Percentiles rank a stretch among this genome's conserved stretches.
Evolutionary conservation across 805 yeast genomes (phyloP).

Genomic region (Zygosaccharomyces siamensis): DNA sequence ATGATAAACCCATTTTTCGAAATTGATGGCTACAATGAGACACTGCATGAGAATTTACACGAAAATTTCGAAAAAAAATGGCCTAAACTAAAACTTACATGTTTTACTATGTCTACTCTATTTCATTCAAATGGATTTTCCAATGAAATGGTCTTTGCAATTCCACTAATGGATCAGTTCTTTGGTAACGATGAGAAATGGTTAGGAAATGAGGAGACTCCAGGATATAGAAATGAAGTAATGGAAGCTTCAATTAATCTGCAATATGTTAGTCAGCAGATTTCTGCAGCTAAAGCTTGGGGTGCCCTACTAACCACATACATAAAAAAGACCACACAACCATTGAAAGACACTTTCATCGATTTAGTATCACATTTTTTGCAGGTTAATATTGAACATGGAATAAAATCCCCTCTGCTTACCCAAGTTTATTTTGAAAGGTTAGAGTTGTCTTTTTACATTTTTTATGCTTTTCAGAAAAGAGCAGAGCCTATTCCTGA

Average conservation of each 20-base stretch:
- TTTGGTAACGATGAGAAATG: constrained; percentile 45
- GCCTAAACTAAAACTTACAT: constrained; percentile 44
- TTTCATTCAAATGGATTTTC: constrained; percentile 48
- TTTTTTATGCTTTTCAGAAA: constrained; percentile 28
- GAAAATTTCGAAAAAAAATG: constrained; percentile 45
- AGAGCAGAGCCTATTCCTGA: constrained; percentile 22
- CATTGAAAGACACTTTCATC: constrained; percentile 35
- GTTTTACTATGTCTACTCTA: constrained; percentile 48
- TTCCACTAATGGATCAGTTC: constrained; percentile 57
- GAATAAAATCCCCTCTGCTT: constrained; percentile 45
- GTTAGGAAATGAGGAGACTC: constrained; percentile 30
- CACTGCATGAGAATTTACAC: constrained; percentile 44
- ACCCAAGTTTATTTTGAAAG: constrained; percentile 54
- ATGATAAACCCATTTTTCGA: constrained; percentile 37
- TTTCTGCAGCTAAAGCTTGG: constrained; percentile 66
- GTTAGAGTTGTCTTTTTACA: constrained; percentile 60
- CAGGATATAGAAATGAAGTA: constrained; percentile 46
- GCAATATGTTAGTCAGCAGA: constrained; percentile 62
- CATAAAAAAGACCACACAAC: constrained; percentile 40
- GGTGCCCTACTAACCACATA: constrained; percentile 71
- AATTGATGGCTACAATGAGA: constrained; percentile 44
- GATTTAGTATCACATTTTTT: constrained; percentile 48
- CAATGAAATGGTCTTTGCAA: constrained; percentile 49
- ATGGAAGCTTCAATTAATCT: constrained; percentile 55
- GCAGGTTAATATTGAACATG: constrained; percentile 46